Base-by-base conservation (phyloP, 1,284 basidiomycete species). In the Peniophora sp. region DNA sequence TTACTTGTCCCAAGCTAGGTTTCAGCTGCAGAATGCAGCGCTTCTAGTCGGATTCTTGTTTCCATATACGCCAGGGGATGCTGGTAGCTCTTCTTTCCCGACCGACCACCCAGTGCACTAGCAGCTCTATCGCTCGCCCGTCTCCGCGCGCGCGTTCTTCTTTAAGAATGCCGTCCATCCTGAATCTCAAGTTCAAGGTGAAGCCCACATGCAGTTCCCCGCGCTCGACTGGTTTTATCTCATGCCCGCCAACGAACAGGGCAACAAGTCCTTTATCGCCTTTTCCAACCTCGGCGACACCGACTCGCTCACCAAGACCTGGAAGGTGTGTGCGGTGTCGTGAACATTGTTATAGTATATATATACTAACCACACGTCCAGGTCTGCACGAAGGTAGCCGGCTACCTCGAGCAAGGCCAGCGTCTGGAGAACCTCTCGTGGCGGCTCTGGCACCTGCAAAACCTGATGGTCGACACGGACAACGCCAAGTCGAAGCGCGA, bases 181-280 rank as follows among this genome's bases (percentile, higher is more conserved):
- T 86, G 74, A 88, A 88, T 68, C 82, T 88, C 79, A 88, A 88
- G 79, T 87, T 88, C 79, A 88, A 88, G 76, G 85, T 85, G 56
- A 50, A 72, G 72, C 51, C 42, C 50, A 46, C 53, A 45, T 24
- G 20, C 43, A 15, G n/a, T 15, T 22, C 43, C 43, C 23, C 18
- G 23, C 43, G 20, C 43, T 15, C 43, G 12, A 18, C 20, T 41
- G 37, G 37, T 23, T 45, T n/a, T 45, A 45, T 24, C 43, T 45
- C 43, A 45, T 45, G 43, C 43, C 43, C 8, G 14, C 43, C 23
- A 18, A 15, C 37, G 18, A 17, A n/a, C 37, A 41, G 37, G 37
- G 37, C n/a, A 41, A 41, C 37, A 41, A 41, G 37, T 89, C 88
- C 65, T 91, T 91, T 68, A 86, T 90, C 66, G 86, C 88, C 55